phyloP scores from a whole-genome alignment of 768 basidiomycete genomes.

The Boletus edulis region DNA sequence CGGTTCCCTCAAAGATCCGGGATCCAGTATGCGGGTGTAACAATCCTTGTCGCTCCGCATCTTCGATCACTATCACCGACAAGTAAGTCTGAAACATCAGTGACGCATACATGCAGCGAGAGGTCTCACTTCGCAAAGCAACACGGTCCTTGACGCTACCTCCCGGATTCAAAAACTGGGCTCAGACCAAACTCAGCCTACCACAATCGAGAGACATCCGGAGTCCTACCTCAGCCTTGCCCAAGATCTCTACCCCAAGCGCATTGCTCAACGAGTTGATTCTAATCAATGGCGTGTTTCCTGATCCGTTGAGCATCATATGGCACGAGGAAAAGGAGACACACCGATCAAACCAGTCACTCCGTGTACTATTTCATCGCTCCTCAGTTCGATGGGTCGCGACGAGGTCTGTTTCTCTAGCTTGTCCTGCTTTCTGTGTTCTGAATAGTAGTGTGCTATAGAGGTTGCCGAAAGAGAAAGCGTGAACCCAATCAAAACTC shows the following conservation, averaged over 20 bases:
- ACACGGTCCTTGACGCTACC: slow-evolving; percentile 98
- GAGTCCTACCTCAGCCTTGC: slow-evolving; percentile 81
- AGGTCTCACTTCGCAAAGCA: slow-evolving; percentile 74
- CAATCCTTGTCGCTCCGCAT: slow-evolving; percentile 83
- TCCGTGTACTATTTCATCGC: slow-evolving; percentile 77
- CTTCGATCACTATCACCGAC: slow-evolving; percentile 75
- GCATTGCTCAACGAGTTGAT: slow-evolving; percentile 91
- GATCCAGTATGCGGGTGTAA: slow-evolving; percentile 86
- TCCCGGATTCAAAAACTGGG: slow-evolving; percentile 91
- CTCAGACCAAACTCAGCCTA: slow-evolving; percentile 44
- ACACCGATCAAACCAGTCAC: slow-evolving; percentile 84
- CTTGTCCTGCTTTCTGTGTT: slow-evolving; percentile 44
- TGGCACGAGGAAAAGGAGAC: slow-evolving; percentile 12
- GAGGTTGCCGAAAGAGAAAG: slow-evolving; percentile 73
- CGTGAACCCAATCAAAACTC: slow-evolving; percentile 72
- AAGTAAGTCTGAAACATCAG: not conserved
- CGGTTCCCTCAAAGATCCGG: slow-evolving; percentile 95
- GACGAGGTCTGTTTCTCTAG: slow-evolving; percentile 31
- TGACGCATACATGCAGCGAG: not conserved
- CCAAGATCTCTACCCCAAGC: slow-evolving; percentile 90
- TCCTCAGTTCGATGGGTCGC: slow-evolving; percentile 68
- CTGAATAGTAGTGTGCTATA: slow-evolving; percentile 50
- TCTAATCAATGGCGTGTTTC: slow-evolving; percentile 90
- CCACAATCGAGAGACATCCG: not conserved
- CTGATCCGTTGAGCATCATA: slow-evolving; percentile 37